A percentile compares a stretch with the other conserved stretches of the same genome.
Conservation (phyloP, 2,329 filamentous ascomycete genomes). For the Hymenoscyphus repandus region DNA sequence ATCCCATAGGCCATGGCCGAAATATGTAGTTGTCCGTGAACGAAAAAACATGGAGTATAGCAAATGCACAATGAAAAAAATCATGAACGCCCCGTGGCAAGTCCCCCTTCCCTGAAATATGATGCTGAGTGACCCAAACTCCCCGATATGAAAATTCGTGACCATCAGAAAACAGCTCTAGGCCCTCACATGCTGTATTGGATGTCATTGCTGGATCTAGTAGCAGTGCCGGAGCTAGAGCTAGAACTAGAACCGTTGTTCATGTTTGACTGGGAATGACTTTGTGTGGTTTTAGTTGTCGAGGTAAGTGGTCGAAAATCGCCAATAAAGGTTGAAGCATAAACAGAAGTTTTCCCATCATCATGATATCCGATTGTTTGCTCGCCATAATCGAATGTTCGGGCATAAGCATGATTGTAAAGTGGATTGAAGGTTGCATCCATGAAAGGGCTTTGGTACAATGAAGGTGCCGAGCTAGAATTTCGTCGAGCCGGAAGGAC, state of each 20-base stretch:
- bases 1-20: not conserved
- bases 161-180: not conserved
- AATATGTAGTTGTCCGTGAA: not conserved
- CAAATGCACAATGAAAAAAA: slow-evolving; percentile 2
- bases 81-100: not conserved
- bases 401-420: slow-evolving; percentile 21
- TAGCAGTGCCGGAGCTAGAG: not conserved
- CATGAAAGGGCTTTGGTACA: slow-evolving; percentile 26
- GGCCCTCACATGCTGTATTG: slow-evolving; percentile 14
- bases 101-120: not conserved
- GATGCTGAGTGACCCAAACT: not conserved
- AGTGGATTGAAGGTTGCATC: slow-evolving; percentile 27
- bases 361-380: slow-evolving; percentile 12
- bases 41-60: slow-evolving; percentile 1
- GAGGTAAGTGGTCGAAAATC: slow-evolving; percentile 17
- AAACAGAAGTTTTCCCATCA: slow-evolving; percentile 10
- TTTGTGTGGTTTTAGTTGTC: slow-evolving; percentile 6
- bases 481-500: slow-evolving; percentile 16
- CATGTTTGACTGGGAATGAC: slow-evolving; percentile 7
- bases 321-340: slow-evolving; percentile 10
- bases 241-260: not conserved
- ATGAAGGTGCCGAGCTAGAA: slow-evolving; percentile 17
- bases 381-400: slow-evolving; percentile 16
- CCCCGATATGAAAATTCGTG: too few relatives aligned
- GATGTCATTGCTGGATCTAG: slow-evolving; percentile 5